Evolutionary conservation across 2,329 filamentous ascomycete genomes (phyloP).

Genomic region (Penicillium sumatraense): DNA sequence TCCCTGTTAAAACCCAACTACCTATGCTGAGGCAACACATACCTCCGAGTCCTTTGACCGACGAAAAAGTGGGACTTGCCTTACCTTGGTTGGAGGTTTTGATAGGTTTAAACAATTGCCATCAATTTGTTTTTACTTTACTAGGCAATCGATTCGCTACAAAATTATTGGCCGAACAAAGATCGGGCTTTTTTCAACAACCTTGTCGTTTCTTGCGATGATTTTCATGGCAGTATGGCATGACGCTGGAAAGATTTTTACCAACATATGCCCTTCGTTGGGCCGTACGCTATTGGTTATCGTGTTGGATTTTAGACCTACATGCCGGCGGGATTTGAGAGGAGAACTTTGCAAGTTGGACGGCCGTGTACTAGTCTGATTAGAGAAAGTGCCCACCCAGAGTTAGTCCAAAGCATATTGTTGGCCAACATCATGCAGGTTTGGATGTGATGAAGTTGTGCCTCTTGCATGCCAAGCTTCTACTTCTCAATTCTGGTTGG

Average conservation of each 20-base stretch:
- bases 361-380: neutral
- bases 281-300: neutral
- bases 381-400: neutral
- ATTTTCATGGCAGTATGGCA: neutral
- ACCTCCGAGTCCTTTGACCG: neutral
- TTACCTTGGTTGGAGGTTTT: neutral
- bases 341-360: neutral
- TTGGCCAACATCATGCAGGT: neutral
- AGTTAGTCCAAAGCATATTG: neutral
- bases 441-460: constrained; percentile 3
- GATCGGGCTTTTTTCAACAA: neutral
- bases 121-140: constrained; percentile 2
- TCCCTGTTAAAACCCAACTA: constrained; percentile 7
- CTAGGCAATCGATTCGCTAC: neutral
- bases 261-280: neutral
- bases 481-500: constrained; percentile 6
- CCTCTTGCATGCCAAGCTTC: constrained; percentile 31
- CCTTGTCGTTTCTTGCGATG: neutral
- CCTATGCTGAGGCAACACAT: constrained; percentile 7
- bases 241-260: neutral
- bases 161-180: neutral
- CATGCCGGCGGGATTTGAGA: neutral
- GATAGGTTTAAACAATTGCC: constrained; percentile 1
- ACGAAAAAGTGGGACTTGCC: constrained; percentile 1
- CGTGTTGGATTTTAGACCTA: neutral